phyloP scores from a whole-genome alignment of 2,329 filamentous ascomycete genomes.

The Talaromyces sp. region DNA sequence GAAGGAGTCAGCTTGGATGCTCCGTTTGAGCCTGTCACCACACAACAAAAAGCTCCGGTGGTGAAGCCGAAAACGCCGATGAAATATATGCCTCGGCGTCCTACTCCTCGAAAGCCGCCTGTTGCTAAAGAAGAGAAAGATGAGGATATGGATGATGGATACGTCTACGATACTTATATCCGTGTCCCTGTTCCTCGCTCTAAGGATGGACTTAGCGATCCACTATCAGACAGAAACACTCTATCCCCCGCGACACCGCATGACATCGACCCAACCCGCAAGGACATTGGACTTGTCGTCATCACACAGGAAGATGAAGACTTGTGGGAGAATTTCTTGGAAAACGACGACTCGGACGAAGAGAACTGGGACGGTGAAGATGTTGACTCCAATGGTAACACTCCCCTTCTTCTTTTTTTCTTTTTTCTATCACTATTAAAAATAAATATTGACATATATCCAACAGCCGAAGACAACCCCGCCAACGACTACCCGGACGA shows the following conservation, averaged over 20 bases:
- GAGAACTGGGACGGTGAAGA: slow-evolving; percentile 56
- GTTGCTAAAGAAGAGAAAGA: neutral
- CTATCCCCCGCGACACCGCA: slow-evolving; percentile 22
- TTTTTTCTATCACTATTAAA: too few relatives aligned
- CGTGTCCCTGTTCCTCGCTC: slow-evolving; percentile 37
- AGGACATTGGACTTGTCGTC: slow-evolving; percentile 37
- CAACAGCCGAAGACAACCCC: slow-evolving; percentile 47
- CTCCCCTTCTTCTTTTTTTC: slow-evolving; percentile 9
- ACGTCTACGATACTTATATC: slow-evolving; percentile 59
- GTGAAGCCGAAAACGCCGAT: slow-evolving; percentile 22
- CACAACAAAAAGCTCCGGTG: slow-evolving; percentile 10
- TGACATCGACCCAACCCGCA: slow-evolving; percentile 25
- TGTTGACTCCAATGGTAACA: slow-evolving; percentile 57
- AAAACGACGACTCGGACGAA: slow-evolving; percentile 50
- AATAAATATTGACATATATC: too few relatives aligned
- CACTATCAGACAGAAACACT: slow-evolving; percentile 23
- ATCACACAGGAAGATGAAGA: slow-evolving; percentile 42
- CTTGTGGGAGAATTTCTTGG: slow-evolving; percentile 53
- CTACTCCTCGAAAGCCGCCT: slow-evolving; percentile 17
- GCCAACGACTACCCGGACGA: slow-evolving; percentile 49
- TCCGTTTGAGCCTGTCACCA: slow-evolving; percentile 5
- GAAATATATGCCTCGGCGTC: slow-evolving; percentile 33
- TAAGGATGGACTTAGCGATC: slow-evolving; percentile 24
- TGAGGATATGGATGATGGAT: slow-evolving; percentile 46
- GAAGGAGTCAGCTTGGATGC: slow-evolving; percentile 14